Evolutionary conservation across 2,329 filamentous ascomycete genomes (phyloP).

Genomic region (Simplicillium aogashimaense): DNA sequence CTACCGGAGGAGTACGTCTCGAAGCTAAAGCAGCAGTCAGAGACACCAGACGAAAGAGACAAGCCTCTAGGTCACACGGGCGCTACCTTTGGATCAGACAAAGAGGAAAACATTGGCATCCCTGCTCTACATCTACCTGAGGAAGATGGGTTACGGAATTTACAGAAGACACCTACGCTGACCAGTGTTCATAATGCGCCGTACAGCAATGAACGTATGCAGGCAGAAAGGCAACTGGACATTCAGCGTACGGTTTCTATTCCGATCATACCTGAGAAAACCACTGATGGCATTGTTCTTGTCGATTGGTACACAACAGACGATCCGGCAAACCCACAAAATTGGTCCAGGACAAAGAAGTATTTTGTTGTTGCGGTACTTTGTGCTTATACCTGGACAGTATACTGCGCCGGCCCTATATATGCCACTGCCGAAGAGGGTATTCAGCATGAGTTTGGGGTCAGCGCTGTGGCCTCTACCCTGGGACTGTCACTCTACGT

Average conservation of each 20-base stretch:
- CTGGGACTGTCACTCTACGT: background rate
- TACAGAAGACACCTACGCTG: background rate
- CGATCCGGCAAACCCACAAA: constrained; percentile 5
- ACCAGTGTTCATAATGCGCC: no score
- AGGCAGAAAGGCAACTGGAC: background rate
- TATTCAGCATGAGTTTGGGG: constrained; percentile 1
- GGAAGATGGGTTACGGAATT: no score
- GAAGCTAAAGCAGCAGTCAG: background rate
- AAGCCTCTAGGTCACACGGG: background rate
- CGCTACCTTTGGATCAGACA: background rate
- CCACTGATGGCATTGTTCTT: constrained; percentile 4
- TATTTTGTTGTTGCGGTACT: constrained; percentile 4
- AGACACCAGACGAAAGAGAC: background rate
- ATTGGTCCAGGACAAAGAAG: constrained; percentile 4
- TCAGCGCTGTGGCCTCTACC: background rate
- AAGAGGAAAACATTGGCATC: no score
- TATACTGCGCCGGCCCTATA: constrained; percentile 1
- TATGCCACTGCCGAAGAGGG: constrained; percentile 1
- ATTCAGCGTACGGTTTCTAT: background rate
- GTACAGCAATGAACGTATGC: background rate
- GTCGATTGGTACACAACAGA: constrained; percentile 6
- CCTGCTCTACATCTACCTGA: no score
- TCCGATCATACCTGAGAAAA: constrained; percentile 1
- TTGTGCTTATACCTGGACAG: constrained; percentile 1
- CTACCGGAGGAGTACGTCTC: constrained; percentile 21